Percentiles rank a stretch among this genome's conserved stretches.
phyloP scores from a whole-genome alignment of 169 alveolate species.

The Neospora caninum region DNA sequence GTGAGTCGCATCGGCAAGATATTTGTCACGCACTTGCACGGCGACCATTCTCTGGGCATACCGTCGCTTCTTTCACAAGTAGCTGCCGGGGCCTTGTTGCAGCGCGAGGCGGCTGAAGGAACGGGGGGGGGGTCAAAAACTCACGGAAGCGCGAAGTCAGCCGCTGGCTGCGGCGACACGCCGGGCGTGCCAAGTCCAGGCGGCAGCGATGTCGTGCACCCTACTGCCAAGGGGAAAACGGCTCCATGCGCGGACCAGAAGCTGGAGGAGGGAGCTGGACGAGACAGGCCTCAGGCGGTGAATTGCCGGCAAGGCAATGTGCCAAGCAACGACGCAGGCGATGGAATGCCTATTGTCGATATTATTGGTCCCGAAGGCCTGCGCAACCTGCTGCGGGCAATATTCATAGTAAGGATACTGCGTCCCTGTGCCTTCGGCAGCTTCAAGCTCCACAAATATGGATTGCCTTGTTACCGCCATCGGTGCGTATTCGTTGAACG shows the following conservation, averaged over 20 bases:
- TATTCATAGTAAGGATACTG: slow-evolving; percentile 57
- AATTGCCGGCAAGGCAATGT: neutral
- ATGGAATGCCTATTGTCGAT: slow-evolving; percentile 53
- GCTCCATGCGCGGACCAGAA: neutral
- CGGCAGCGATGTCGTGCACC: neutral
- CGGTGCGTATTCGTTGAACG: no score
- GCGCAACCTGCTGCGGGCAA: slow-evolving; percentile 65
- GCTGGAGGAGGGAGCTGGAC: neutral
- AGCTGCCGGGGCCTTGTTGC: slow-evolving; percentile 48
- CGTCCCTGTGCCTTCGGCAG: no score
- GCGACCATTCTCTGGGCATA: slow-evolving; percentile 86
- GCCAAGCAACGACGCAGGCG: neutral
- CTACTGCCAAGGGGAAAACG: neutral
- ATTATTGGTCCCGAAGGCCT: slow-evolving; percentile 85
- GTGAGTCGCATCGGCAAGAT: slow-evolving; percentile 69
- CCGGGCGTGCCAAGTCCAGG: neutral
- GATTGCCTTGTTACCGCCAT: no score
- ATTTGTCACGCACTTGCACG: slow-evolving; percentile 86
- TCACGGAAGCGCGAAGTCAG: neutral
- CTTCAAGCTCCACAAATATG: neutral
- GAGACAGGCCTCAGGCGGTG: neutral
- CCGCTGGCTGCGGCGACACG: neutral
- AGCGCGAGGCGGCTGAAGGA: neutral
- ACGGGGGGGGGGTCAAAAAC: neutral
- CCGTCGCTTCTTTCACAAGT: slow-evolving; percentile 77